Conservation (phyloP, 1,284 basidiomycete species). For the Puccinia novopanici region DNA sequence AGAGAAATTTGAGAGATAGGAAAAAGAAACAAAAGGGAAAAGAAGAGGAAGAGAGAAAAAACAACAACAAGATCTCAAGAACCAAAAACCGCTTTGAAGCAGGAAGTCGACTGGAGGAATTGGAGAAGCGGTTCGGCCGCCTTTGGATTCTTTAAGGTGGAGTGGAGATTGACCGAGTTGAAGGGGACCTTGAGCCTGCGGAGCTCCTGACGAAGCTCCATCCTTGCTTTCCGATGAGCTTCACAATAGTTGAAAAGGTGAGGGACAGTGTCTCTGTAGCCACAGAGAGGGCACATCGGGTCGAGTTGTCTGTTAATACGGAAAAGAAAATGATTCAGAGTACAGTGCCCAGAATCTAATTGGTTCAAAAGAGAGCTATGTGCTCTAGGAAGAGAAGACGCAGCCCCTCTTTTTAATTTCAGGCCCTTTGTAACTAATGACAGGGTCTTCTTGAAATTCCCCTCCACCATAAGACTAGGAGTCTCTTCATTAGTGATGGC, state of each 20-base stretch:
- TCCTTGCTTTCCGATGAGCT: neutral
- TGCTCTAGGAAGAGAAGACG: neutral
- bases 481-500: neutral
- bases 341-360: too few species aligned
- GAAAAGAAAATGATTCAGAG: too few species aligned
- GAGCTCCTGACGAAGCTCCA: neutral
- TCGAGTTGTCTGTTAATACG: neutral
- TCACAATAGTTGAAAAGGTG: neutral
- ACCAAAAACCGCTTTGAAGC: neutral
- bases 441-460: neutral
- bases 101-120: too few species aligned
- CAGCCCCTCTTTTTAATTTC: too few species aligned
- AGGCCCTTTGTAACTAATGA: too few species aligned
- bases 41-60: neutral
- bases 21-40: constrained; percentile 2
- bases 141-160: neutral
- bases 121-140: neutral
- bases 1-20: neutral
- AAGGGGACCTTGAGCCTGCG: neutral
- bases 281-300: neutral
- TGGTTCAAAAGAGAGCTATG: too few species aligned
- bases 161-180: neutral
- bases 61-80: neutral
- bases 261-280: neutral
- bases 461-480: neutral